A percentile compares a stretch with the other conserved stretches of the same genome.
phyloP scores from a whole-genome alignment of 352 stramenopile genomes.

The Pseudoperonospora humuli region DNA sequence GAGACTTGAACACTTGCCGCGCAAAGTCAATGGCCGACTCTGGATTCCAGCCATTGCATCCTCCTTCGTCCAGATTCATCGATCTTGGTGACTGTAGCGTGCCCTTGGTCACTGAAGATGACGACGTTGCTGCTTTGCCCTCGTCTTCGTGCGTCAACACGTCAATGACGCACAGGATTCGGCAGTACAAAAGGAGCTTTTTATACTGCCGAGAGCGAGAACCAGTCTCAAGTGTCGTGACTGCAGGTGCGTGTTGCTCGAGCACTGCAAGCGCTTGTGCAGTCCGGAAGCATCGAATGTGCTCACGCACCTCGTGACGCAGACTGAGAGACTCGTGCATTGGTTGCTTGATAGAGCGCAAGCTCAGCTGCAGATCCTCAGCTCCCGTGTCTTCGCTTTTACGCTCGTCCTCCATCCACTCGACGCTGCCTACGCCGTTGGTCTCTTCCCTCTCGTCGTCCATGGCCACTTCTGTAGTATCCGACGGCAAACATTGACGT shows the following conservation, averaged over 20 bases:
- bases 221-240: constrained; percentile 1
- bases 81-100: not conserved
- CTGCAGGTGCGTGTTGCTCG: constrained; percentile 9
- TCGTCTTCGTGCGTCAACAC: constrained; percentile 18
- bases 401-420: constrained; percentile 10
- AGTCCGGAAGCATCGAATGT: constrained; percentile 29
- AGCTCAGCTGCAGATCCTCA: not conserved
- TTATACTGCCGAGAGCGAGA: not conserved
- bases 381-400: constrained; percentile 5
- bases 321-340: constrained; percentile 20
- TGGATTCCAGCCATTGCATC: constrained; percentile 20
- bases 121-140: constrained; percentile 1
- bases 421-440: not conserved
- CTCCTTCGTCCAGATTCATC: not conserved
- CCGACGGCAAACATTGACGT: constrained; percentile 1
- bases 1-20: constrained; percentile 19
- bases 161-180: constrained; percentile 40
- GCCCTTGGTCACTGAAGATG: constrained; percentile 4
- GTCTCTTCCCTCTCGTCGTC: constrained; percentile 1
- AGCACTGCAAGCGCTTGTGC: constrained; percentile 23
- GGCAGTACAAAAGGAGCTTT: constrained; percentile 27
- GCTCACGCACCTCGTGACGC: constrained; percentile 28
- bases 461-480: constrained; percentile 7
- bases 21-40: constrained; percentile 32
- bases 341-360: constrained; percentile 3